These are phyloP conservation scores for Elsinoe ampelina DNA, from an alignment of 2,329 filamentous ascomycete species.

Conservation along the genomic window DNA sequence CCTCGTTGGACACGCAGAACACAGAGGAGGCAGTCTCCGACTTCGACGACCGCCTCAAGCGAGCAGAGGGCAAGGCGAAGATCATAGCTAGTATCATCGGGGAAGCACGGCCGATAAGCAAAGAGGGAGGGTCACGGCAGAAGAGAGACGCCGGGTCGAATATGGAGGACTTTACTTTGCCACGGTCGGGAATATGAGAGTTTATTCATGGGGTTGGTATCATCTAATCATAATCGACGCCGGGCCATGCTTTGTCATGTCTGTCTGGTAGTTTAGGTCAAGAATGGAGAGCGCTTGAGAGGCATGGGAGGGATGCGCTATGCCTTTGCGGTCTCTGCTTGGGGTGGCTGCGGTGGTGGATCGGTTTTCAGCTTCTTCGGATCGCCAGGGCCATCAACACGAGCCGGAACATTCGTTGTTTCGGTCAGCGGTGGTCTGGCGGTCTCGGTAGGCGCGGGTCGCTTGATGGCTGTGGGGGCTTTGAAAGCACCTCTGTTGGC, in stretches of 20 bases:
- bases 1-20: slow-evolving; percentile 69
- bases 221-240: slow-evolving; percentile 9
- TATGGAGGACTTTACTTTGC: slow-evolving; percentile 30
- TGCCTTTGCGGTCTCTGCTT: background rate
- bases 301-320: background rate
- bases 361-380: slow-evolving; percentile 35
- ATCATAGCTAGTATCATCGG: slow-evolving; percentile 66
- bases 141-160: slow-evolving; percentile 20
- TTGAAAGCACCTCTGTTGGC: slow-evolving; percentile 38
- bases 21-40: slow-evolving; percentile 82
- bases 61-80: slow-evolving; percentile 74
- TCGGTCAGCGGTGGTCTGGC: slow-evolving; percentile 33
- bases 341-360: background rate
- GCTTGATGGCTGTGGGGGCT: slow-evolving; percentile 32
- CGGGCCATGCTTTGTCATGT: background rate
- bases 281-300: too few species aligned
- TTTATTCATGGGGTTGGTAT: slow-evolving; percentile 4
- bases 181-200: background rate
- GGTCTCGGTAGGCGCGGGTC: slow-evolving; percentile 21
- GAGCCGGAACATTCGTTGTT: slow-evolving; percentile 35
- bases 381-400: slow-evolving; percentile 29
- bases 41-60: slow-evolving; percentile 79
- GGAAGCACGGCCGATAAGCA: slow-evolving; percentile 24
- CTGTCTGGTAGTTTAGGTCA: background rate
- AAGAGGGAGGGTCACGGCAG: slow-evolving; percentile 15